Evolutionary conservation across 805 yeast genomes (phyloP).

Genomic region (Schizosaccharomyces octosporus): DNA sequence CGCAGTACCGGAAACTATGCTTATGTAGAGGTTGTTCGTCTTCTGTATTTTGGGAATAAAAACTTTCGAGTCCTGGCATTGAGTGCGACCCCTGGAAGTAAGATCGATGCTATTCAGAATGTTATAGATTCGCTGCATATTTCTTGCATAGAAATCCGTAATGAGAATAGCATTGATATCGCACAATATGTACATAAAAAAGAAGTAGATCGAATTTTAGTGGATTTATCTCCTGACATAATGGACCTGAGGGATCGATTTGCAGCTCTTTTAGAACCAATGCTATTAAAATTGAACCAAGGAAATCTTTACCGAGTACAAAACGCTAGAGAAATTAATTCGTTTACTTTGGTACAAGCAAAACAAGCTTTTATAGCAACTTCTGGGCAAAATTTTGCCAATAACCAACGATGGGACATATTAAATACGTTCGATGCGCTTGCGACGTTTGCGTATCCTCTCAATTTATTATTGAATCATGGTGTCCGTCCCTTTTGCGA

Average conservation of each 20-base stretch:
- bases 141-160: constrained; percentile 58
- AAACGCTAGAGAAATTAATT: constrained; percentile 45
- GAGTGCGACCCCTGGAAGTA: constrained; percentile 90
- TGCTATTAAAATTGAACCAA: constrained; percentile 34
- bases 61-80: constrained; percentile 59
- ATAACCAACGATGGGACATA: constrained; percentile 4
- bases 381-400: constrained; percentile 5
- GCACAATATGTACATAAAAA: constrained; percentile 52
- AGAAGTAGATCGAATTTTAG: constrained; percentile 32
- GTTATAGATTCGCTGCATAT: constrained; percentile 51
- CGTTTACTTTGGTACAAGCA: constrained; percentile 46
- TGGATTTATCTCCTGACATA: constrained; percentile 31
- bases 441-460: constrained; percentile 38
- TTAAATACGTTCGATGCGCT: constrained; percentile 25
- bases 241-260: constrained; percentile 28
- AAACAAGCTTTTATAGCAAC: constrained; percentile 21
- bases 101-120: constrained; percentile 66
- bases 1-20: constrained; percentile 78
- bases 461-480: constrained; percentile 37
- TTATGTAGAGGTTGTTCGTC: constrained; percentile 58
- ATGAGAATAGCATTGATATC: constrained; percentile 65
- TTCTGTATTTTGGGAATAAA: constrained; percentile 33
- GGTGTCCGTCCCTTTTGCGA: constrained; percentile 57
- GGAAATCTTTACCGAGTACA: constrained; percentile 35
- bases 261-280: constrained; percentile 42